These are phyloP conservation scores for Pyropia yezoensis DNA, from an alignment of 23 red algal genomes.

Conservation along the genomic window DNA sequence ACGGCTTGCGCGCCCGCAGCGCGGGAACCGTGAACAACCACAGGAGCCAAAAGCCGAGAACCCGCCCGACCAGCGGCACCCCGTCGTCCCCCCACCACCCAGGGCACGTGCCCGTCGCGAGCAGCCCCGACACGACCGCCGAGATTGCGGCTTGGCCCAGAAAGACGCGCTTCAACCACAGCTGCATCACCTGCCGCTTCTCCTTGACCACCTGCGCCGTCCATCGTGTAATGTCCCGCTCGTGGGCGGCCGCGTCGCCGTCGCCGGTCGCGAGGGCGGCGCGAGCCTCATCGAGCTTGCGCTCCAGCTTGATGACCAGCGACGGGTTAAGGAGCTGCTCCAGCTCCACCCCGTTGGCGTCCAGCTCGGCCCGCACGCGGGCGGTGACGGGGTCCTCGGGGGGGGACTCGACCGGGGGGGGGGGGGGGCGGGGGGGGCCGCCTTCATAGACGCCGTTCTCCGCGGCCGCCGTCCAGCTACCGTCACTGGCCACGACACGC, in stretches of 20 bases:
- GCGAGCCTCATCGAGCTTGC: slow-evolving; percentile 28
- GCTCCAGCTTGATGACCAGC: slow-evolving; percentile 59
- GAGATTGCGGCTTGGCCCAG: slow-evolving; percentile 49
- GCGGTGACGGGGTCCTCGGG: slow-evolving; percentile 38
- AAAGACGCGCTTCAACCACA: slow-evolving; percentile 69
- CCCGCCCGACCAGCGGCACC: slow-evolving; percentile 42
- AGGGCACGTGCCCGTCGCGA: slow-evolving; percentile 45
- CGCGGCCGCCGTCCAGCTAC: too few relatives aligned
- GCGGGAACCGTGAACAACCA: slow-evolving; percentile 98
- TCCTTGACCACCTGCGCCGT: slow-evolving; percentile 24
- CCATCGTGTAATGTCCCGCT: slow-evolving; percentile 12
- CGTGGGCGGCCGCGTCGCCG: not conserved
- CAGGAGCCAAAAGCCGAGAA: slow-evolving; percentile 90
- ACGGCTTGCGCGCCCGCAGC: slow-evolving; percentile 86
- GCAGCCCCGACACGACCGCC: slow-evolving; percentile 34
- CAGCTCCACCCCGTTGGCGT: slow-evolving; percentile 48
- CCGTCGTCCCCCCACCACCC: not conserved
- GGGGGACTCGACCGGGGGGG: not conserved
- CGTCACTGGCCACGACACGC: too few relatives aligned
- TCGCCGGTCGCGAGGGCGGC: not conserved
- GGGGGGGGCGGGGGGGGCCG: not conserved
- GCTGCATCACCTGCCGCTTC: slow-evolving; percentile 77
- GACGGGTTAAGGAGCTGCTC: slow-evolving; percentile 85
- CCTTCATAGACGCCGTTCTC: too few relatives aligned
- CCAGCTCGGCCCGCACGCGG: slow-evolving; percentile 47